Base-by-base conservation (phyloP, 1,139 yeast species). In the Hyphopichia khmerensis region DNA sequence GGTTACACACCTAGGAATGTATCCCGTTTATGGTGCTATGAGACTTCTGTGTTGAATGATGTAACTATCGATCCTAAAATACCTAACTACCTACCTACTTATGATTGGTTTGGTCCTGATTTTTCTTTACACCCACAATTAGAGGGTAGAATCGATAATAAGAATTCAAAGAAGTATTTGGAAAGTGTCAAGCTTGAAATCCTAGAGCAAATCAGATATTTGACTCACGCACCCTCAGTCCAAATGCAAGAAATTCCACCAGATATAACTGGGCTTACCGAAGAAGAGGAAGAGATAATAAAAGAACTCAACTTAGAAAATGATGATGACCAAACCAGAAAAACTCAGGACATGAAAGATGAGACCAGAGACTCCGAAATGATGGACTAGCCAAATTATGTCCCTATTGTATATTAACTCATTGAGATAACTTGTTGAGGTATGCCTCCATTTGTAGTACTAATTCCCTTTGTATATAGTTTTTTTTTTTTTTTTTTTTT, bases 1-100 rank as follows among this genome's bases (percentile, higher is more conserved):
- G 99, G 99, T 3, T 93, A 93, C 63, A 93, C 99, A 0, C 96
- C 96, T 42, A 79, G 97, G 53, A 93, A 93, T 58, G 99, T 93
- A 8, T 86, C 96, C 10, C 72, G 99, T 48, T 74, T 93, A 33
- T 93, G 99, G 99, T 82, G 96, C 38, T 90, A 87, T 60, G 99
- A 93, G 62, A 95, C 99, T 0, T 84, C 96, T 36, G 79, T 93
- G 2, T 74, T 91, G 58, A 83, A 89, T 44, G 93, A 88, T 55
- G 87, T 86, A 1, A 79, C 86, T 19, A 64, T 93, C 43, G 88
- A 87, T 43, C 75, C 85, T 21, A 82, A 82, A 49, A 73, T 93
- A 40, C 99, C 99, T 0, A 81, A 82, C 33, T 75, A 75, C 34
- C 63, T 91, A 40, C 97, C 98, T 1, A 88, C 90, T 45, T 81